Base-by-base conservation (phyloP, 179 eudicot species). In the Sideroxylon spinosum region DNA sequence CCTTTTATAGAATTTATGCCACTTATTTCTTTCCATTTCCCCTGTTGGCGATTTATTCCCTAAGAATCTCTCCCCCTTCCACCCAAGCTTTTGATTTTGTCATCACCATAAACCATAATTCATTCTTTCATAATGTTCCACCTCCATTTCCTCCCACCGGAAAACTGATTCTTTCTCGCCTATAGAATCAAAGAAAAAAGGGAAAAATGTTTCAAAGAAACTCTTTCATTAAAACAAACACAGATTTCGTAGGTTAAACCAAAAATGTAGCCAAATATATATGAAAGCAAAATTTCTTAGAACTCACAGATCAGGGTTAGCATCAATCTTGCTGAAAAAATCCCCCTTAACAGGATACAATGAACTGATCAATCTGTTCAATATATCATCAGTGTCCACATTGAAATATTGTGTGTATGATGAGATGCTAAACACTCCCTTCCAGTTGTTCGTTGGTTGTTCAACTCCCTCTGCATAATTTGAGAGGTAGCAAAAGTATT, bases 291-390 rank as follows among this genome's bases (percentile, higher is more conserved):
- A 61, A 74, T 49, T 67, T 78, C 53, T 17, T 19, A 16, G 68
- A 83, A 89, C 98, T 93, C 84, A 91, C 99, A 95, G 94, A 86
- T 95, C 98, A 74, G 99, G 99, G 76, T 95, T 95, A 60, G 93
- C 91, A 37, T 93, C 97, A 59, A 91, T 92, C 83, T 90, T 95
- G 87, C 84, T 87, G 86, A 93, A 89, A 87, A 93, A 95, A 80
- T 95, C 98, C 80, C 95, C 99, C 81, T 81, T 88, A 52, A 80
- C 74, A 46, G 99, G 99, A 87, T 88, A 85, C 84, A 93, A 84
- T 62, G 95, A 91, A 72, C 93, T 90, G 52, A 90, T 83, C 88
- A 90, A 80, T 86, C 98, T 88, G 84, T 93, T 89, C 75, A 91
- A 72, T 76, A 95, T 96, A 44, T 86, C 62, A 62, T 95, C 99